Evolutionary conservation across 371 early-diverging fungal genomes (phyloP).

Genomic region (Nematocida ironsii): DNA sequence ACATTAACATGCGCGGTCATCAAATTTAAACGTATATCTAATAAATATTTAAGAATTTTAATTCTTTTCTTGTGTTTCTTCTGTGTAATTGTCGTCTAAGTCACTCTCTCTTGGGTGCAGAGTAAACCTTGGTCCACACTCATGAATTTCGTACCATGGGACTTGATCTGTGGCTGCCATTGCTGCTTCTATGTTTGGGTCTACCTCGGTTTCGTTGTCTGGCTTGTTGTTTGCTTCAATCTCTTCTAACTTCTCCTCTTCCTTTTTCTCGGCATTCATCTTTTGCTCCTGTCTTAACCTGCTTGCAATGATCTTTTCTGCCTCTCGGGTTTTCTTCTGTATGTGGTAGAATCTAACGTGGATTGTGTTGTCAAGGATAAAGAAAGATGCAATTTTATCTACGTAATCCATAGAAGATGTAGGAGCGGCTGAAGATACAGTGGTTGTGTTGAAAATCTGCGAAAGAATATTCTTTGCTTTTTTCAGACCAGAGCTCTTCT

Average conservation of each 20-base stretch:
- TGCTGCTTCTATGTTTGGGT: slow-evolving; percentile 26
- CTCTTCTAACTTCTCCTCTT: slow-evolving; percentile 39
- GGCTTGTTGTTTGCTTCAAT: slow-evolving; percentile 48
- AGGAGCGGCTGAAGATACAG: neutral
- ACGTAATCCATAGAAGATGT: slow-evolving; percentile 9
- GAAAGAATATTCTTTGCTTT: slow-evolving; percentile 37
- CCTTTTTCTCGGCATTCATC: slow-evolving; percentile 15
- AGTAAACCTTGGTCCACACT: slow-evolving; percentile 54
- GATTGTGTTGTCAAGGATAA: slow-evolving; percentile 30
- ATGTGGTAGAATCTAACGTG: slow-evolving; percentile 55
- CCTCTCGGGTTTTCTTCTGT: slow-evolving; percentile 50
- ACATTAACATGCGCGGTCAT: slow-evolving; percentile 21
- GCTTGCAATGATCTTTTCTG: slow-evolving; percentile 54
- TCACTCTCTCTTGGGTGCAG: slow-evolving; percentile 57
- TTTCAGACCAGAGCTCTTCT: slow-evolving; percentile 31
- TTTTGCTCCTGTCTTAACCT: slow-evolving; percentile 28
- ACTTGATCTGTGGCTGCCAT: neutral
- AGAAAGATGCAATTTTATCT: slow-evolving; percentile 52
- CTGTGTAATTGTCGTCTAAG: slow-evolving; percentile 42
- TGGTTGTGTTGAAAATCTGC: slow-evolving; percentile 51
- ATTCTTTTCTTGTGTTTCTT: neutral
- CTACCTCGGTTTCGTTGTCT: slow-evolving; percentile 49
- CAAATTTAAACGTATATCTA: neutral
- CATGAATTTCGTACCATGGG: slow-evolving; percentile 44
- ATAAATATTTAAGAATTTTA: slow-evolving; percentile 1